These are phyloP conservation scores for Polyporus tsugae DNA, from an alignment of 1,284 basidiomycete species.

Conservation along the genomic window DNA sequence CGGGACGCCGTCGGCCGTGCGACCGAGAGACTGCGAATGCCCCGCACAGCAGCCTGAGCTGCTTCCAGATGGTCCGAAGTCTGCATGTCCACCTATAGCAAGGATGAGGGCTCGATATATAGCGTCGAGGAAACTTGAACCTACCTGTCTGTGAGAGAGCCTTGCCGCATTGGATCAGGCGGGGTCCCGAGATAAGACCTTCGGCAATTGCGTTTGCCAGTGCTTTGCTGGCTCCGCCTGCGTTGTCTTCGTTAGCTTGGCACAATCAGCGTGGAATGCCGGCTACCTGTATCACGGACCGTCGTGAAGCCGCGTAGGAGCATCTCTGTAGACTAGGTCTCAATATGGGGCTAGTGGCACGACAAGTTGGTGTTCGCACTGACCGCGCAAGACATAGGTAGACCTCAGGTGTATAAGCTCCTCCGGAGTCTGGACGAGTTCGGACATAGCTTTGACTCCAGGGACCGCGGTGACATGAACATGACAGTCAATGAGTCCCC, in stretches of 20 bases:
- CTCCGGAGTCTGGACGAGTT: constrained; percentile 44
- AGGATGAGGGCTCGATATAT: background rate
- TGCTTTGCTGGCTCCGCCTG: constrained; percentile 51
- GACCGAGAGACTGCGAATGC: constrained; percentile 43
- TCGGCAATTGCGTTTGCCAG: constrained; percentile 52
- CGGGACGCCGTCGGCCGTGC: constrained; percentile 50
- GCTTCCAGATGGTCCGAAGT: constrained; percentile 40
- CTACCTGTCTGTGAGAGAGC: constrained; percentile 54
- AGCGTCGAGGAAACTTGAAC: background rate
- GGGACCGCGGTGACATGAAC: constrained; percentile 56
- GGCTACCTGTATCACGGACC: constrained; percentile 52
- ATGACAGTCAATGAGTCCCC: constrained; percentile 51
- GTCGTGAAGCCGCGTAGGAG: constrained; percentile 56
- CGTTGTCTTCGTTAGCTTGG: background rate
- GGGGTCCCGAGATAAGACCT: constrained; percentile 52
- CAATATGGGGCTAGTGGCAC: background rate
- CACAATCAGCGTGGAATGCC: background rate
- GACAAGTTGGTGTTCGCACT: background rate
- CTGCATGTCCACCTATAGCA: constrained; percentile 50
- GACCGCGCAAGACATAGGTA: constrained; percentile 49
- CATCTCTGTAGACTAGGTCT: constrained; percentile 44
- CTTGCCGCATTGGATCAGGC: constrained; percentile 54
- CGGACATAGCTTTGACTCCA: constrained; percentile 48
- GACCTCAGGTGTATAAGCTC: constrained; percentile 48
- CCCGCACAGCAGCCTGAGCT: constrained; percentile 52